Base-by-base conservation (phyloP, 2,329 filamentous ascomycete species). In the Ustilaginoidea virens region DNA sequence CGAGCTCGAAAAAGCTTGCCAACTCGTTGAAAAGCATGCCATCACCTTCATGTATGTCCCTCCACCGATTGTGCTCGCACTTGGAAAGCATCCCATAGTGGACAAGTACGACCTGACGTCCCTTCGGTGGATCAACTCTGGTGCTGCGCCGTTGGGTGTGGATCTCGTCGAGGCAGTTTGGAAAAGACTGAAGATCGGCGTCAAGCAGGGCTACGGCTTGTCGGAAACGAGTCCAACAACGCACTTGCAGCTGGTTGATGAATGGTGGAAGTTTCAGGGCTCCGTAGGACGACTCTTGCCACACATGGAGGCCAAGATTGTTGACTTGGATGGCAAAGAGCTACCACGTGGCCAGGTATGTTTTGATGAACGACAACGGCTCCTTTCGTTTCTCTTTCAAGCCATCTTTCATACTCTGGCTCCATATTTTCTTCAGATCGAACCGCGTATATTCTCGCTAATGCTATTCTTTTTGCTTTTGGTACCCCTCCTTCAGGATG, bases 151-250 rank as follows among this genome's bases (percentile, higher is more conserved):
- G 0, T 59, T 94, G 23, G 87, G 82, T 0, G 60, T 63, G 18
- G 83, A 93, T 37, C 66, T 96, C 2, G 79, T 87, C 1, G 71
- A 83, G 31, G 67, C 72, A 7, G 69, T 90, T 3, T 80, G 81
- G 60, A 53, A 68, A 13, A 71, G 85, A 6, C 69, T 90, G 33
- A 73, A 73, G 29, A 63, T 92, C 13, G 76, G 77, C 2, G 73
- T 93, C 35, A 94, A 93, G 61, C 87, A 96, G 55, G 86, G 81
- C 12, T 96, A 93, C 46, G 87, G 87, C 0, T 64, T 96, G 5
- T 83, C 75, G 5, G 87, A 96, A 58, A 92, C 83, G 10, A 76
- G 76, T 16, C 85, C 86, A 0, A 78, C 74, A 1, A 80, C 81
- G 0, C 76, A 83, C 41, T 70, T 71, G 7, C 81, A 85, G 52